Percentiles rank a stretch among this genome's conserved stretches.
Evolutionary conservation across 225 moss, liverwort and hornwort genomes (phyloP).

Genomic region (Thuidium tamariscinum): DNA sequence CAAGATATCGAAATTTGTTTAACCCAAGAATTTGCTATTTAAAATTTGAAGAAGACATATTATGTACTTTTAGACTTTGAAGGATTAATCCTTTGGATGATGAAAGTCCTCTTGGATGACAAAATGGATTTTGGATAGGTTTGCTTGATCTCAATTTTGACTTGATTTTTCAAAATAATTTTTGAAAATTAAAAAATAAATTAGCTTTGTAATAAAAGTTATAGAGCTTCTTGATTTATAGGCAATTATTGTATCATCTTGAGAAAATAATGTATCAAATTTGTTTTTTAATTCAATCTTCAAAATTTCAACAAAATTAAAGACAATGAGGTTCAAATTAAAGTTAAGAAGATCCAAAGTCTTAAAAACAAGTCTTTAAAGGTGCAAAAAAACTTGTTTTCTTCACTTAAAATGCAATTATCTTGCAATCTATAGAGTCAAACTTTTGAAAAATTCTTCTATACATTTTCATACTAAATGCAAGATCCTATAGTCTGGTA

Average conservation of each 20-base stretch:
- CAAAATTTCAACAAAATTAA: fast-evolving
- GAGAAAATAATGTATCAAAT: background rate
- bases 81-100: fast-evolving
- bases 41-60: too few species aligned
- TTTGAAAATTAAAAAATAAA: background rate
- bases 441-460: too few species aligned
- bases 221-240: fast-evolving
- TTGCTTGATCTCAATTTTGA: background rate
- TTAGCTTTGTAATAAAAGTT: too few species aligned
- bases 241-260: background rate
- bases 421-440: fast-evolving
- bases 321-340: too few species aligned
- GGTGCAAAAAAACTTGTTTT: background rate
- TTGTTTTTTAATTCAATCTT: background rate
- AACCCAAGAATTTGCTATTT: too few species aligned
- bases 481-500: fast-evolving
- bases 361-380: fast-evolving
- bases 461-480: background rate
- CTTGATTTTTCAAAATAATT: background rate
- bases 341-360: background rate
- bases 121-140: background rate
- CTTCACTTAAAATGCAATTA: background rate
- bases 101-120: background rate
- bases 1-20: too few species aligned
- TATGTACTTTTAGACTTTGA: too few species aligned